These are phyloP conservation scores for Lipomyces mesembrius DNA, from an alignment of 805 yeast species.

Conservation along the genomic window DNA sequence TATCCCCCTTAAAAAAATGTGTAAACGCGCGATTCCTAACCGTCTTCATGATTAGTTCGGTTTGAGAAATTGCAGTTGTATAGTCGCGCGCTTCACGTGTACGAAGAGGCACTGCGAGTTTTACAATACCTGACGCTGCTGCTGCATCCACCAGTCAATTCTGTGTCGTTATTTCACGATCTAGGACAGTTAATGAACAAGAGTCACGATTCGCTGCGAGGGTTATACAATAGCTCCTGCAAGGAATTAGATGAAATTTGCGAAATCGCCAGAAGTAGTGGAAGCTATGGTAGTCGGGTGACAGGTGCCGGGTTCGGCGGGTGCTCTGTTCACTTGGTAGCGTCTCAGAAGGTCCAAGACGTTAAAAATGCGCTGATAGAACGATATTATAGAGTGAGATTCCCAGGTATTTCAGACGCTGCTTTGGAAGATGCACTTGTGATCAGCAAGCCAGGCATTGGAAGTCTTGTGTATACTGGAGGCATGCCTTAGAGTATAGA, in stretches of 20 bases:
- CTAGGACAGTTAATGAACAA: conserved; percentile 63
- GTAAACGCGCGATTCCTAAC: conserved; percentile 48
- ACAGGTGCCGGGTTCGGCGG: conserved; percentile 85
- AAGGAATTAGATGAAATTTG: conserved; percentile 60
- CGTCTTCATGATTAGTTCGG: conserved; percentile 51
- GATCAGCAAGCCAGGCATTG: conserved; percentile 59
- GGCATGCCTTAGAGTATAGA: not conserved
- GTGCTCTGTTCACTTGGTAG: conserved; percentile 65
- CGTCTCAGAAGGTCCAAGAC: conserved; percentile 5
- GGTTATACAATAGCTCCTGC: conserved; percentile 59
- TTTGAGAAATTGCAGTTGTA: conserved; percentile 59
- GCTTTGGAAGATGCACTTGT: conserved; percentile 12
- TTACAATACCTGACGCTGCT: conserved; percentile 48
- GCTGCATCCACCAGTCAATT: conserved; percentile 10
- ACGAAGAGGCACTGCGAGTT: conserved; percentile 63
- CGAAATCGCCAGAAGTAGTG: conserved; percentile 57
- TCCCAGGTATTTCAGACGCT: conserved; percentile 10
- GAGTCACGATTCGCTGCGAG: conserved; percentile 59
- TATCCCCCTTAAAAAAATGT: too few species aligned
- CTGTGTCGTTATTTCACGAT: conserved; percentile 17
- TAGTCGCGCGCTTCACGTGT: conserved; percentile 66
- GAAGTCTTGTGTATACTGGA: conserved; percentile 39
- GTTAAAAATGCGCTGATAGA: conserved; percentile 4
- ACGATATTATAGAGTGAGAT: conserved; percentile 12
- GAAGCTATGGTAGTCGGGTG: conserved; percentile 66